Conservation (phyloP, 2,329 filamentous ascomycete genomes). For the Botrytis elliptica region DNA sequence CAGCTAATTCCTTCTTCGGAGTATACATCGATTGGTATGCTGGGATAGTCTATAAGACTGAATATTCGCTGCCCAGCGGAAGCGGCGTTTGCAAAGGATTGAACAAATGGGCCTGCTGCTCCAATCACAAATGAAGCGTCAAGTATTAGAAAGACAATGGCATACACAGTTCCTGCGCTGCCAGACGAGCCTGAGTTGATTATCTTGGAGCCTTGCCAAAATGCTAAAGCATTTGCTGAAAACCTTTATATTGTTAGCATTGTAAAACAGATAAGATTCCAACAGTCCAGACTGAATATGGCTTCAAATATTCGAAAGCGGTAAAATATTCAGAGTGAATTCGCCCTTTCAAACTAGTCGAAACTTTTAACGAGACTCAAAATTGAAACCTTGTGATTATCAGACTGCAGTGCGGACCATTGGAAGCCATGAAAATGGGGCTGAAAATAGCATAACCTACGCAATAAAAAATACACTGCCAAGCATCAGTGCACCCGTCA, state of each 20-base stretch:
- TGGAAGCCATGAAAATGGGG: not conserved
- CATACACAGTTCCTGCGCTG: not conserved
- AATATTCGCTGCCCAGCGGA: not conserved
- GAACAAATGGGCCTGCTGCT: not conserved
- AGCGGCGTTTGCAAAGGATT: not conserved
- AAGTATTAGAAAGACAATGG: not conserved
- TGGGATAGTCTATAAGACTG: not conserved
- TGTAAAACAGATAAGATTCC: not conserved
- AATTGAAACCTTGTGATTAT: not conserved
- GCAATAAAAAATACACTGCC: not conserved
- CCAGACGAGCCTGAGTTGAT: not conserved
- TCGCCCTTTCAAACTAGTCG: not conserved
- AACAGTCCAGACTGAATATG: not conserved
- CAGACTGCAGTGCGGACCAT: not conserved
- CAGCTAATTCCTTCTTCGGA: not conserved
- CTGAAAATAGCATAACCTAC: not conserved
- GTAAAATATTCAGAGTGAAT: not conserved
- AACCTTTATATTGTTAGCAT: not conserved
- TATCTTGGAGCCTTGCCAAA: not conserved
- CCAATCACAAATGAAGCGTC: not conserved
- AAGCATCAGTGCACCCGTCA: slow-evolving; percentile 46
- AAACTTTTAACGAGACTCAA: not conserved
- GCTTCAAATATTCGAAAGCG: not conserved
- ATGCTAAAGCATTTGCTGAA: not conserved
- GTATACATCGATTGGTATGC: not conserved